A percentile compares a stretch with the other conserved stretches of the same genome.
Conservation (phyloP, 305 asterid species). For the Rubia balearica region DNA sequence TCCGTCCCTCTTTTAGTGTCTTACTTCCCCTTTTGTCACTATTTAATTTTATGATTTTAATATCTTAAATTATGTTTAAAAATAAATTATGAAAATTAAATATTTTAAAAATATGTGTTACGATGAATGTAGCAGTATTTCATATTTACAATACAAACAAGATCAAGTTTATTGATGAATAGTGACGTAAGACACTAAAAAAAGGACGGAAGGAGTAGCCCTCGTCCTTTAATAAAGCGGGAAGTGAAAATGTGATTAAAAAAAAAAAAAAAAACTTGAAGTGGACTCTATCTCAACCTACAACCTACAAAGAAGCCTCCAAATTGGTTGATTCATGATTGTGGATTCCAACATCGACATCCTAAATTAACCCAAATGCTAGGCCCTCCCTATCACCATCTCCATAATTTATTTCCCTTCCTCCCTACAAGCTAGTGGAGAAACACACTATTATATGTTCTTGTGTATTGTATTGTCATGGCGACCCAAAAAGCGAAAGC, state of each 20-base stretch:
- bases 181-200: too few species aligned
- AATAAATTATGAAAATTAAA: too few species aligned
- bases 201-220: too few species aligned
- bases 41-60: too few species aligned
- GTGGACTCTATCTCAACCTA: not conserved
- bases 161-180: too few species aligned
- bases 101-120: too few species aligned
- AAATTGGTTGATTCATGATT: conserved; percentile 3
- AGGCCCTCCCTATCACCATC: conserved; percentile 14
- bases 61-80: too few species aligned
- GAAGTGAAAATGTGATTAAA: not conserved
- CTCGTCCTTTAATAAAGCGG: not conserved
- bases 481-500: conserved; percentile 16
- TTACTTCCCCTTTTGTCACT: too few species aligned
- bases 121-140: too few species aligned
- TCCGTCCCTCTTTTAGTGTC: too few species aligned
- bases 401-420: not conserved
- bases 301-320: not conserved
- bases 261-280: conserved; percentile 1
- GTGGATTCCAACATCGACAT: conserved; percentile 4
- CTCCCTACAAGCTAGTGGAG: not conserved
- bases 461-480: conserved; percentile 5
- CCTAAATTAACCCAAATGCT: conserved; percentile 7
- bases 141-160: too few species aligned
- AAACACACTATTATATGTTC: not conserved